A percentile compares a stretch with the other conserved stretches of the same genome.
phyloP scores from a whole-genome alignment of 208 protist species.

The Trypanosoma congolense region DNA sequence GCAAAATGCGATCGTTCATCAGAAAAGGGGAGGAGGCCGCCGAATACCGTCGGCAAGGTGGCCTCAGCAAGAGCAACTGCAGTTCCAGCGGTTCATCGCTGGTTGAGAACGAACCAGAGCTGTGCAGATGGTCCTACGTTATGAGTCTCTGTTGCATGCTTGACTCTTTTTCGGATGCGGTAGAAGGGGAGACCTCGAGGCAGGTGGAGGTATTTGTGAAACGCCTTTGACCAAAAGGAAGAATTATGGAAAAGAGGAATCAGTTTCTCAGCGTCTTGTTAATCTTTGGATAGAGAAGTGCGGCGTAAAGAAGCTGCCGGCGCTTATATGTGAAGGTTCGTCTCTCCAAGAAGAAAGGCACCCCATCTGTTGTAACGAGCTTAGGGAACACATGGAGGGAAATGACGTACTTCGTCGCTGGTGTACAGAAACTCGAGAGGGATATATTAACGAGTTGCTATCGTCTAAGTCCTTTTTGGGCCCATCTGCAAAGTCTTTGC shows the following conservation, averaged over 20 bases:
- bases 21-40: neutral
- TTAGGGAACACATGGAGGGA: slow-evolving; percentile 17
- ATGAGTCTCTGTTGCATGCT: slow-evolving; percentile 24
- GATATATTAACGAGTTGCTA: neutral
- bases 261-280: slow-evolving; percentile 9
- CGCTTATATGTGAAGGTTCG: slow-evolving; percentile 2
- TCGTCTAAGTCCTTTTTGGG: neutral
- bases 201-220: neutral
- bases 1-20: slow-evolving; percentile 4
- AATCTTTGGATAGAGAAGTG: slow-evolving; percentile 12
- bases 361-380: neutral
- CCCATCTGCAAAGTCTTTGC: slow-evolving; percentile 2
- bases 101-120: neutral
- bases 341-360: neutral
- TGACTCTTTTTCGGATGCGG: slow-evolving; percentile 11
- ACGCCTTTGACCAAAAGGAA: neutral
- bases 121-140: slow-evolving; percentile 15
- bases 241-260: neutral
- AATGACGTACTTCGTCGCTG: slow-evolving; percentile 20
- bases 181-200: neutral
- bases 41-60: neutral
- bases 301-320: slow-evolving; percentile 10
- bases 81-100: neutral
- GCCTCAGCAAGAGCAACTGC: neutral
- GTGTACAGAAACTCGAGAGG: slow-evolving; percentile 18